Conservation (phyloP, 176 grass and related monocot genomes). For the Aegilops speltoides region DNA sequence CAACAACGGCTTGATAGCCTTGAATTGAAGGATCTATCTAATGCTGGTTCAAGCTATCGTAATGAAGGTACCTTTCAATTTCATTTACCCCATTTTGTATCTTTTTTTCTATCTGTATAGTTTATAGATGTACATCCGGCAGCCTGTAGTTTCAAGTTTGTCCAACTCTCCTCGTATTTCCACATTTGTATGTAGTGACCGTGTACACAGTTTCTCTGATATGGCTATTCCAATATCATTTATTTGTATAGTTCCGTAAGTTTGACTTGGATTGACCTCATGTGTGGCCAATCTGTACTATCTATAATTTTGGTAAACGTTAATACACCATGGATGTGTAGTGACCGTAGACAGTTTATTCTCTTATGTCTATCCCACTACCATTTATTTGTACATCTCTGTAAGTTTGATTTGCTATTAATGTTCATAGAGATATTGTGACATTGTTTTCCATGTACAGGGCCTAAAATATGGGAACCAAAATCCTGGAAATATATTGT, state of each 20-base stretch:
- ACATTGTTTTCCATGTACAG: background rate
- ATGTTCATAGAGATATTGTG: background rate
- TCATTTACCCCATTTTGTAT: background rate
- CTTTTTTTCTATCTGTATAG: too few species aligned
- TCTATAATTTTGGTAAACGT: background rate
- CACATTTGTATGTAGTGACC: too few species aligned
- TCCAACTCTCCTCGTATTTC: background rate
- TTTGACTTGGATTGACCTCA: background rate
- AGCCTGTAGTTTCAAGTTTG: background rate
- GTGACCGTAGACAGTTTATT: background rate
- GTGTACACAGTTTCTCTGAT: background rate
- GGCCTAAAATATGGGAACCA: background rate
- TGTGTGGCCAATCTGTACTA: background rate
- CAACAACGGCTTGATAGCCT: background rate
- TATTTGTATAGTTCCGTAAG: background rate
- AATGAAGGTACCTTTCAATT: background rate
- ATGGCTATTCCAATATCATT: background rate
- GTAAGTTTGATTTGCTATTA: background rate
- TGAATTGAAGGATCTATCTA: background rate
- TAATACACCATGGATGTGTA: background rate
- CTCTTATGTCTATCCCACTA: background rate
- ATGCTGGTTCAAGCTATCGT: background rate
- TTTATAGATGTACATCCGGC: too few species aligned
- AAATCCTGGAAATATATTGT: constrained; percentile 29
- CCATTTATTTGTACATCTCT: background rate